Percentiles rank a stretch among this genome's conserved stretches.
Evolutionary conservation across 1,284 basidiomycete species (phyloP).

Genomic region (Sphagnurus paluster): DNA sequence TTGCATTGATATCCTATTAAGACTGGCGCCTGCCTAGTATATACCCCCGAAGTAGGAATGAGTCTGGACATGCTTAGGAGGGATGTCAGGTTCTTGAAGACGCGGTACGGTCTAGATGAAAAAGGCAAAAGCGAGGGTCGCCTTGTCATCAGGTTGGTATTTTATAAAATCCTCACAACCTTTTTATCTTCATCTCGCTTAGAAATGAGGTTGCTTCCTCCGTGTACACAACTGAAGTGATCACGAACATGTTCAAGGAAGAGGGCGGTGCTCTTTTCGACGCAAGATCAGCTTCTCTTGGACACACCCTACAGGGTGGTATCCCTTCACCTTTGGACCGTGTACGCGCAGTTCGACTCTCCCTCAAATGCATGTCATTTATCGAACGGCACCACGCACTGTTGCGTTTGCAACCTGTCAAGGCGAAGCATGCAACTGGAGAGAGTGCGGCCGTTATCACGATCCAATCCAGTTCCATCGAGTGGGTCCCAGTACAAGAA

Average conservation of each 20-base stretch:
- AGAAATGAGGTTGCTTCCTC: constrained; percentile 87
- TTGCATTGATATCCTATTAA: no score
- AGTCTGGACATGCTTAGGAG: constrained; percentile 77
- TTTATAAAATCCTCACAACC: neutral
- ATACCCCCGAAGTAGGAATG: constrained; percentile 93
- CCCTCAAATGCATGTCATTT: constrained; percentile 93
- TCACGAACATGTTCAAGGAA: constrained; percentile 94
- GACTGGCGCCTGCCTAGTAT: constrained; percentile 84
- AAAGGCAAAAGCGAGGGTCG: constrained; percentile 93
- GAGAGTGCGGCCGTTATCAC: constrained; percentile 90
- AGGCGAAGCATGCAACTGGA: constrained; percentile 49
- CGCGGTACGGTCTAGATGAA: constrained; percentile 82
- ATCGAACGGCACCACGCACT: constrained; percentile 78
- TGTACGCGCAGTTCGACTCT: constrained; percentile 85
- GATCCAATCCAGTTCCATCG: constrained; percentile 78
- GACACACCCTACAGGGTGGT: constrained; percentile 96
- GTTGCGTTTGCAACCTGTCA: constrained; percentile 45
- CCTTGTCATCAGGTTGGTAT: constrained; percentile 79
- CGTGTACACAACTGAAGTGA: constrained; percentile 90
- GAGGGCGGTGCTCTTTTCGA: constrained; percentile 94
- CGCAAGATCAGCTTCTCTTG: constrained; percentile 89
- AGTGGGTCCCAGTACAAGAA: constrained; percentile 83
- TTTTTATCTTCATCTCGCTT: constrained; percentile 3
- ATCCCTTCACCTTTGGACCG: constrained; percentile 95
- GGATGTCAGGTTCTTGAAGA: constrained; percentile 90